These are phyloP conservation scores for Aspergillus quadrilineatus DNA, from an alignment of 2,329 filamentous ascomycete species.

Conservation along the genomic window DNA sequence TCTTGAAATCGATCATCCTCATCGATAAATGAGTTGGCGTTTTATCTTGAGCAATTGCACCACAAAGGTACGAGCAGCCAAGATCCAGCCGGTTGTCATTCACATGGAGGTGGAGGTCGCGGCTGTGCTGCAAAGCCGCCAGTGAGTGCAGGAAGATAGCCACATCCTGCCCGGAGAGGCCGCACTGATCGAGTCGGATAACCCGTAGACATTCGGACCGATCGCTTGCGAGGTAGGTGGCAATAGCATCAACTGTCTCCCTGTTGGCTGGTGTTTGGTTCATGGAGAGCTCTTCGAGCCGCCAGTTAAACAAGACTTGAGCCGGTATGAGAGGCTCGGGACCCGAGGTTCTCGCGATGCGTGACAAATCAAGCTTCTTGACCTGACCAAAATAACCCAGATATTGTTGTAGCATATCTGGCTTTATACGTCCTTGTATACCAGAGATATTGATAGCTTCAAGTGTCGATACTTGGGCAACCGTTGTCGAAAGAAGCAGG, in stretches of 20 bases:
- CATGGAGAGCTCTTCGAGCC: constrained; percentile 63
- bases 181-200: constrained; percentile 66
- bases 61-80: constrained; percentile 44
- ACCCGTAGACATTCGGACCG: constrained; percentile 61
- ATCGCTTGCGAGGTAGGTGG: constrained; percentile 61
- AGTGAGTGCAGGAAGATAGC: constrained; percentile 65
- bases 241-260: constrained; percentile 64
- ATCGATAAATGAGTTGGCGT: constrained; percentile 66
- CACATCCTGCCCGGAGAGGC: constrained; percentile 63
- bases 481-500: constrained; percentile 63
- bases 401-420: constrained; percentile 63
- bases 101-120: constrained; percentile 65
- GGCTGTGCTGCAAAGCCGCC: constrained; percentile 51
- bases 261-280: constrained; percentile 64
- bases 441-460: constrained; percentile 68
- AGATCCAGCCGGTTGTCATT: constrained; percentile 58
- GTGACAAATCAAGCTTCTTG: constrained; percentile 64
- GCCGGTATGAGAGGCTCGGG: constrained; percentile 63
- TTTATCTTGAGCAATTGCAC: constrained; percentile 50
- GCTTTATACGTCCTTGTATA: constrained; percentile 64
- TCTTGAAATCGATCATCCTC: constrained; percentile 67
- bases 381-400: constrained; percentile 67
- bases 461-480: constrained; percentile 64
- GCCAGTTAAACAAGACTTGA: constrained; percentile 66
- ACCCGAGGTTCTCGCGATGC: constrained; percentile 63